Evolutionary conservation across 2,329 filamentous ascomycete species (phyloP), one percentile per base, ranked within the genome.

Genomic region (Drechslerella coelobrocha): DNA sequence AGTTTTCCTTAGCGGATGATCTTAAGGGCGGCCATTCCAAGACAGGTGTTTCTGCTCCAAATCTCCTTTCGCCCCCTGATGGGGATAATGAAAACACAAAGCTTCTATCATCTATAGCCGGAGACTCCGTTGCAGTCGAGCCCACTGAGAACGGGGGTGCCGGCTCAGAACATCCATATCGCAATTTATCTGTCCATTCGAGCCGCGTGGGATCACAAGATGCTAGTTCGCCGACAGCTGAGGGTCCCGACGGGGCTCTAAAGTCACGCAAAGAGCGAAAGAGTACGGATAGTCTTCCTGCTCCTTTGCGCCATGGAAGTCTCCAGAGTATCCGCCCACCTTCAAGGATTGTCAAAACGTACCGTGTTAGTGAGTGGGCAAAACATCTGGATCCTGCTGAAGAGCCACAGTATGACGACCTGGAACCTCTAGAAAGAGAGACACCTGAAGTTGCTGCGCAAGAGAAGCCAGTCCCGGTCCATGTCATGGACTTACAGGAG

Each of bases 291-390:
- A 63, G 29, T 71, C 65, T 52, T 68, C 75, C 17, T 6, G 43
- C 68, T 23, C 68, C 68, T 24, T 39, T 72, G 9, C 61, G 61
- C 37, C 68, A 72, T 29, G 68, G 53, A 23, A 72, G 68, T 21
- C 61, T 72, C 8, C 60, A 72, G 39, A 37, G 48, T 29, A 48
- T 72, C 27, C 60, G 55, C n/a, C 68, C 68, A 10, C 68, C 68
- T 31, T 94, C 92, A 0, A 88, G 86, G 71, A 85, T 96, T 7
- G 89, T 92, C 1, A 82, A 91, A 77, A 90, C 89, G 0, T 96
- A 94, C 77, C 86, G 93, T 63, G 97, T 92, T 1, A 96, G 96
- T 73, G 93, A 97, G 79, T 97, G 93, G 93, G 91, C 92, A 0
- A 97, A 96, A 78, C 91, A 96, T 78, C 82, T 96, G 9, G 86